Evolutionary conservation across 176 grass and related monocot species (phyloP), one percentile per base, ranked within the genome.

Genomic region (Avena eriantha): DNA sequence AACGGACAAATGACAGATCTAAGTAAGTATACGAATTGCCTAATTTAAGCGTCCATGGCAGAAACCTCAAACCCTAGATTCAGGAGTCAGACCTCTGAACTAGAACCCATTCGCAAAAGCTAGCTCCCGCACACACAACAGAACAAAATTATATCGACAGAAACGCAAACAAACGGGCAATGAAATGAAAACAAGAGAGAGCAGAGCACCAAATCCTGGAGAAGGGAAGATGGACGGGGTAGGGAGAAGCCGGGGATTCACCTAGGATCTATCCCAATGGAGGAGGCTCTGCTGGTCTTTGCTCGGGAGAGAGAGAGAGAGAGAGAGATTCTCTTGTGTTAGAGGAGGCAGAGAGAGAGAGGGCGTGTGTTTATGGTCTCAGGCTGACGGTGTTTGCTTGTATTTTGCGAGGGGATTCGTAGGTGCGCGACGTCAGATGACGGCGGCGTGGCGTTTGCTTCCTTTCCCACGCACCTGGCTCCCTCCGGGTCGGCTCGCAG

Each of bases 251-350:
- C 50, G 56, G 50, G 63, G 73, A 86, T 82, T 90, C 83, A 86
- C 83, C 88, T 90, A 29, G 53, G 69, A 60, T 69, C 53, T 73
- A 45, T 43, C 67, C 35, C 60, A 86, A 68, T 14, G 83, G 79
- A 70, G 83, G 71, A 60, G 49, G 19, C 82, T 10, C 51, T 72
- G 33, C 29, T 45, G 66, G 10, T 15, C 34, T 57, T 35, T 48
- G 49, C 60, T 39, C 7, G 14, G 15, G n/a, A 39, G 70, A 16
- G 68, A 18, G 61, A 13, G 23, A 19, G 16, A 1, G 55, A 23
- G 49, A 67, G 61, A 26, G 79, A 78, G 72, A 90, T 55, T 86
- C 47, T 39, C 16, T 39, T 69, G 16, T 66, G 63, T 33, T 66
- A 0, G 63, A 66, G 63, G 61, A 16, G 23, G 5, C 3, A 74